phyloP scores from a whole-genome alignment of 192 early-diverging fungal genomes.

The Obelidium mucronatum region DNA sequence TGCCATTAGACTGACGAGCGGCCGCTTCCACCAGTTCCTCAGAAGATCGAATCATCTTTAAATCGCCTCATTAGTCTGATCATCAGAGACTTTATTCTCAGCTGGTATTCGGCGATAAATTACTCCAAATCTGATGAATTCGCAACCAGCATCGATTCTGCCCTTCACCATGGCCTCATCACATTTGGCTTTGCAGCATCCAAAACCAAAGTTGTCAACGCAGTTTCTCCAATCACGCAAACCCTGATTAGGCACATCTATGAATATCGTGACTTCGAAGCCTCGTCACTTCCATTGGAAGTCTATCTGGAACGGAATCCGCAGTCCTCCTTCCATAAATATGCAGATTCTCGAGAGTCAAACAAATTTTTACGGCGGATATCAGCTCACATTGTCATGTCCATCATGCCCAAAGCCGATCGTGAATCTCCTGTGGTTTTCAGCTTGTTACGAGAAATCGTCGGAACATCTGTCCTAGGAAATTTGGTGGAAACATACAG shows the following conservation, averaged over 20 bases:
- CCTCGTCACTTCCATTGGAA: slow-evolving; percentile 35
- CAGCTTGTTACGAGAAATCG: slow-evolving; percentile 48
- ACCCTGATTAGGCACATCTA: slow-evolving; percentile 45
- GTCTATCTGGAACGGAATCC: slow-evolving; percentile 39
- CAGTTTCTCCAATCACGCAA: slow-evolving; percentile 41
- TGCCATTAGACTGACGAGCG: background rate
- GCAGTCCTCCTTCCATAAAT: slow-evolving; percentile 39
- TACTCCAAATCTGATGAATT: slow-evolving; percentile 47
- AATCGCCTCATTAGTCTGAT: slow-evolving; percentile 41
- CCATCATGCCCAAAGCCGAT: slow-evolving; percentile 45
- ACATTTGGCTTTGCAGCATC: slow-evolving; percentile 31
- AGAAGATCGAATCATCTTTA: slow-evolving; percentile 11
- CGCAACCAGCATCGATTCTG: slow-evolving; percentile 32
- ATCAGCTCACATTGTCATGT: slow-evolving; percentile 37
- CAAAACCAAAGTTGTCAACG: slow-evolving; percentile 21
- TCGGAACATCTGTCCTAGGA: slow-evolving; percentile 55
- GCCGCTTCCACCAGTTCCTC: background rate
- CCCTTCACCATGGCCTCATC: slow-evolving; percentile 35
- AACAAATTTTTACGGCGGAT: slow-evolving; percentile 45
- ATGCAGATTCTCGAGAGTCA: background rate
- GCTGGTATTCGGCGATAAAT: slow-evolving; percentile 51
- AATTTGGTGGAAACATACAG: slow-evolving; percentile 48
- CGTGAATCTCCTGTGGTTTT: slow-evolving; percentile 47
- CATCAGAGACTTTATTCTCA: slow-evolving; percentile 49
- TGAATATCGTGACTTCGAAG: slow-evolving; percentile 50